A percentile compares a stretch with the other conserved stretches of the same genome.
These are phyloP conservation scores for Endotrypanum monterogeii DNA, from an alignment of 208 protist genomes.

Conservation along the genomic window DNA sequence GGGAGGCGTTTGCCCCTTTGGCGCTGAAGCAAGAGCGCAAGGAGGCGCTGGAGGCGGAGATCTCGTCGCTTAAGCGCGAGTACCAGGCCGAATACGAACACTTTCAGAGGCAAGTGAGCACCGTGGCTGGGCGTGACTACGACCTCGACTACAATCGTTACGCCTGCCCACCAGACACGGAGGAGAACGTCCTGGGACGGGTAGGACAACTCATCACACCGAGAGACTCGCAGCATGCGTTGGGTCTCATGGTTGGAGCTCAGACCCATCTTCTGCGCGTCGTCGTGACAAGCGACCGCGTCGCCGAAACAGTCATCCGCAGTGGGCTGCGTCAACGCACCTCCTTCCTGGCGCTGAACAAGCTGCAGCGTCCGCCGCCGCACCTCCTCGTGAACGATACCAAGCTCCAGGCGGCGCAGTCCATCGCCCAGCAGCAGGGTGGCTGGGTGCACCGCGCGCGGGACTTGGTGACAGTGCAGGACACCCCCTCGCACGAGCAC, in stretches of 20 bases:
- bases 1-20: slow-evolving; percentile 32
- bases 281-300: slow-evolving; percentile 94
- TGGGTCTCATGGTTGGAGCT: slow-evolving; percentile 95
- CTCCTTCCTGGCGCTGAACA: slow-evolving; percentile 98
- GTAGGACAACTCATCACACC: slow-evolving; percentile 95
- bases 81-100: slow-evolving; percentile 64
- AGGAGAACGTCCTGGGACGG: slow-evolving; percentile 82
- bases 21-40: slow-evolving; percentile 46
- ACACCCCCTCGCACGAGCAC: not conserved
- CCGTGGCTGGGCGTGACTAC: slow-evolving; percentile 34
- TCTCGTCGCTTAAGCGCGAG: slow-evolving; percentile 49
- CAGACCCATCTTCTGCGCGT: slow-evolving; percentile 93
- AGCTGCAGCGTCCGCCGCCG: slow-evolving; percentile 39
- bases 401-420: slow-evolving; percentile 45
- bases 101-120: slow-evolving; percentile 59
- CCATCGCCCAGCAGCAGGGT: slow-evolving; percentile 41
- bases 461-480: slow-evolving; percentile 43
- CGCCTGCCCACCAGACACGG: slow-evolving; percentile 36
- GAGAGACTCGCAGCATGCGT: slow-evolving; percentile 53
- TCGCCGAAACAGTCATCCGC: slow-evolving; percentile 94
- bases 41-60: slow-evolving; percentile 40
- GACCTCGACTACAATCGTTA: slow-evolving; percentile 75
- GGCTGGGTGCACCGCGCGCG: slow-evolving; percentile 25
- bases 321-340: slow-evolving; percentile 93
- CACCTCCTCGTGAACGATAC: slow-evolving; percentile 24